Conservation (phyloP, 106 monocot genomes). For the Platanthera guangdongensis region DNA sequence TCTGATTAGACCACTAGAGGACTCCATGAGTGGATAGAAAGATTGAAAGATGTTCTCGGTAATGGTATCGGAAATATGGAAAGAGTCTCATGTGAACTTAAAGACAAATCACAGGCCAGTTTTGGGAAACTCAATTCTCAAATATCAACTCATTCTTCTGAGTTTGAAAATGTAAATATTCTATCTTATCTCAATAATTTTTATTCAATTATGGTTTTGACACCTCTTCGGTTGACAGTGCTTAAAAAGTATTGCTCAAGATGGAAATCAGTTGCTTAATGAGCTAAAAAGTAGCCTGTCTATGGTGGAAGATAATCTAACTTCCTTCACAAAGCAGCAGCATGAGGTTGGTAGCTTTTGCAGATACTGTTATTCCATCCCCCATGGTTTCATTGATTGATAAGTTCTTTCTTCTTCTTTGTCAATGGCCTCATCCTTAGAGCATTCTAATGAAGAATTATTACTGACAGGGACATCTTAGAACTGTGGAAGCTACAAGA, state of each 20-base stretch:
- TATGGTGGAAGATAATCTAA: constrained; percentile 49
- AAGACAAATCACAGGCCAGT: constrained; percentile 28
- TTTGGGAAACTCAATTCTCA: constrained; percentile 47
- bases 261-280: constrained; percentile 53
- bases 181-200: neutral
- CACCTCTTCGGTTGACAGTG: constrained; percentile 21
- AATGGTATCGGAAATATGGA: constrained; percentile 34
- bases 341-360: constrained; percentile 7
- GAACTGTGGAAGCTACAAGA: constrained; percentile 52
- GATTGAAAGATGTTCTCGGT: constrained; percentile 33
- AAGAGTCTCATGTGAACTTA: constrained; percentile 42
- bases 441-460: neutral
- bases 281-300: constrained; percentile 41
- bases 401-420: neutral
- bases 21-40: constrained; percentile 35
- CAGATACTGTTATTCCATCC: neutral
- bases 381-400: neutral
- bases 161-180: constrained; percentile 47
- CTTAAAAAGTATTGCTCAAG: constrained; percentile 38
- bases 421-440: too few species aligned
- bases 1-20: constrained; percentile 41
- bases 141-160: constrained; percentile 40
- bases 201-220: neutral
- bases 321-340: constrained; percentile 34
- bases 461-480: constrained; percentile 55